Percentiles rank a stretch among this genome's conserved stretches.
Evolutionary conservation across 2,329 filamentous ascomycete species (phyloP).

Genomic region (Gliomastix tumulicola): DNA sequence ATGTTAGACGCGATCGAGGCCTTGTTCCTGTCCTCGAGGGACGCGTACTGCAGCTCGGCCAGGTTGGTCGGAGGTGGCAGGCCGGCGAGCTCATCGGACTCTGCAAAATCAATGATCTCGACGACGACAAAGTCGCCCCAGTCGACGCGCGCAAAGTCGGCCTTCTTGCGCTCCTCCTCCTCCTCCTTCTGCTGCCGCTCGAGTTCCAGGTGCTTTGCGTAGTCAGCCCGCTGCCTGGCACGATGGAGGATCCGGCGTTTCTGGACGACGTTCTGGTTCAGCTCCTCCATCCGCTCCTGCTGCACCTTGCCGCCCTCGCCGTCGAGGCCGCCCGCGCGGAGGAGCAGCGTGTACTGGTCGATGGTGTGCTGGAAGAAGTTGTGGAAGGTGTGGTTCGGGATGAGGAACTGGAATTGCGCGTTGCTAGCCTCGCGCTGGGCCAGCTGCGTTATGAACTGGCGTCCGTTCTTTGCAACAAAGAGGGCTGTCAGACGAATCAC

Average conservation of each 20-base stretch:
- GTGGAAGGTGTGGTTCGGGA: slow-evolving; percentile 91
- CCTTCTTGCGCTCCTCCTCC: slow-evolving; percentile 73
- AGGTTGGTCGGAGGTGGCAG: slow-evolving; percentile 85
- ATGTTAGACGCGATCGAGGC: slow-evolving; percentile 76
- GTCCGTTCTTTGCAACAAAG: slow-evolving; percentile 88
- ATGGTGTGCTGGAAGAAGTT: slow-evolving; percentile 90
- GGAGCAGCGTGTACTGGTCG: slow-evolving; percentile 82
- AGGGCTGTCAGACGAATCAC: slow-evolving; percentile 72
- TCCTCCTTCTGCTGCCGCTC: slow-evolving; percentile 88
- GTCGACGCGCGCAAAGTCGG: slow-evolving; percentile 77
- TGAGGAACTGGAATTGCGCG: slow-evolving; percentile 92
- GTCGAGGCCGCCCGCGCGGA: slow-evolving; percentile 61
- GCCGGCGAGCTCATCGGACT: slow-evolving; percentile 77
- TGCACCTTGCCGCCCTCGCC: slow-evolving; percentile 62
- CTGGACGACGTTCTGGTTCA: slow-evolving; percentile 70
- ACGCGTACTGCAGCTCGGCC: slow-evolving; percentile 87
- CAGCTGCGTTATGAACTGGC: slow-evolving; percentile 83
- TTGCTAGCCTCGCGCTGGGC: slow-evolving; percentile 86
- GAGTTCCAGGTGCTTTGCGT: slow-evolving; percentile 73
- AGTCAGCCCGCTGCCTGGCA: slow-evolving; percentile 81
- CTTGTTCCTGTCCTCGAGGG: slow-evolving; percentile 88
- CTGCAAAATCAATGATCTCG: slow-evolving; percentile 88
- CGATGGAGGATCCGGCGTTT: slow-evolving; percentile 74
- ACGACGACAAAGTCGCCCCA: slow-evolving; percentile 98
- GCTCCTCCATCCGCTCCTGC: slow-evolving; percentile 62